Evolutionary conservation across 2,329 filamentous ascomycete species (phyloP), one percentile per base, ranked within the genome.

Genomic region (Apiospora aurea): DNA sequence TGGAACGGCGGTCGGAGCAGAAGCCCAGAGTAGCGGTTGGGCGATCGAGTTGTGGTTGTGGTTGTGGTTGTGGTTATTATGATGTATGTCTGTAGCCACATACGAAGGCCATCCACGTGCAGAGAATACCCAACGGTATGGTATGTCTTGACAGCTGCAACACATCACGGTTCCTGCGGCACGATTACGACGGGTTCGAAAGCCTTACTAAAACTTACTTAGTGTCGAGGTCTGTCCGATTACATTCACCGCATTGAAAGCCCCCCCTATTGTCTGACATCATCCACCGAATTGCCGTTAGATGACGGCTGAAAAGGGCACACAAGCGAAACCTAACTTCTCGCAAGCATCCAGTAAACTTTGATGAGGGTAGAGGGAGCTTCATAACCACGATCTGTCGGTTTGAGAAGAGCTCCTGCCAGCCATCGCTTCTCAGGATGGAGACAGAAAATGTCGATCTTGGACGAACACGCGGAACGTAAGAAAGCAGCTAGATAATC

Each of bases 221-320:
- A 61, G 53, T 29, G 53, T 61, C 26, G 29, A 34, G 51, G 51
- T 57, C 51, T 57, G 51, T 57, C 53, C 29, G 53, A 61, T 61
- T 61, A 38, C 53, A 61, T 61, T 61, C 53, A 61, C 53, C 53
- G 29, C 53, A 41, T 64, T 41, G 18, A 41, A 64, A 24, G 21
- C 57, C 57, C 26, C 26, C 26, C 57, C 57, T 64, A 41, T 64
- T 41, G 57, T 64, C 57, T 64, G 57, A 64, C 57, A 64, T 64
- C 57, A 64, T 64, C 57, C 29, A 64, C 8, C 4, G 57, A 18
- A 41, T n/a, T 41, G 34, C 34, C 29, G 18, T 64, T 34, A 64
- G 57, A 64, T 24, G 34, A 13, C 18, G 10, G 57, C 34, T 64
- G 29, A 34, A 11, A 64, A n/a, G n/a, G 57, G 57, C 57, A 41